Conservation (phyloP, 1,139 yeast genomes). For the Suhomyces wounanorum region DNA sequence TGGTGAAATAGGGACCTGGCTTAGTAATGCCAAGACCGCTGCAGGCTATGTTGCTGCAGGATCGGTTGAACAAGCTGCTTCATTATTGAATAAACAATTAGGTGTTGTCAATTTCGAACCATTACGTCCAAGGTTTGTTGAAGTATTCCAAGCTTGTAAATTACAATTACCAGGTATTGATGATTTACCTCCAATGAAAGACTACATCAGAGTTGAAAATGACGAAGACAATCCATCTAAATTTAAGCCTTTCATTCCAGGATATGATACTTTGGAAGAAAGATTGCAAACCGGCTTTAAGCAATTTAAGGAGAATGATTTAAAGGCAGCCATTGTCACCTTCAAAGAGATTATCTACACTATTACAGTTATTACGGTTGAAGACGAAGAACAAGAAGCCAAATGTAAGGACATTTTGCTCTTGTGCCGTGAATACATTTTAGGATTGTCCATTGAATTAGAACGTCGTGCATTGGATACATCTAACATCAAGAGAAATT, state of each 20-base stretch:
- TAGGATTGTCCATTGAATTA: constrained; percentile 89
- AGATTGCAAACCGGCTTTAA: constrained; percentile 76
- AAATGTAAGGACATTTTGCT: constrained; percentile 72
- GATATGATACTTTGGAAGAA: constrained; percentile 66
- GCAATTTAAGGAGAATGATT: constrained; percentile 78
- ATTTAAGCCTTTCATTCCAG: constrained; percentile 72
- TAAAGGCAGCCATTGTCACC: constrained; percentile 73
- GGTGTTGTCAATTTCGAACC: constrained; percentile 90
- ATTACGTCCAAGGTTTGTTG: constrained; percentile 75
- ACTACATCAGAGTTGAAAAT: constrained; percentile 64
- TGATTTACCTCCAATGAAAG: constrained; percentile 65
- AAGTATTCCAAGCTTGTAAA: constrained; percentile 79
- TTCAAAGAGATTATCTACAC: constrained; percentile 83
- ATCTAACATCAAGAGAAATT: constrained; percentile 73
- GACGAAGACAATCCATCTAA: constrained; percentile 58
- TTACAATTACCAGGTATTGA: constrained; percentile 74
- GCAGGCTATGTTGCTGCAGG: constrained; percentile 97
- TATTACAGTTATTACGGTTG: constrained; percentile 70
- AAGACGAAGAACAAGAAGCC: constrained; percentile 70
- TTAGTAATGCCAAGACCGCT: constrained; percentile 84
- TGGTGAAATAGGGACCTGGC: constrained; percentile 79
- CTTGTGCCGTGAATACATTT: constrained; percentile 84
- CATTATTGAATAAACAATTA: constrained; percentile 82
- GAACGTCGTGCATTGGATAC: constrained; percentile 79
- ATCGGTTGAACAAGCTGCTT: constrained; percentile 94